Base-by-base conservation (phyloP, 176 grass and related monocot species). In the Pontederia paniculata region DNA sequence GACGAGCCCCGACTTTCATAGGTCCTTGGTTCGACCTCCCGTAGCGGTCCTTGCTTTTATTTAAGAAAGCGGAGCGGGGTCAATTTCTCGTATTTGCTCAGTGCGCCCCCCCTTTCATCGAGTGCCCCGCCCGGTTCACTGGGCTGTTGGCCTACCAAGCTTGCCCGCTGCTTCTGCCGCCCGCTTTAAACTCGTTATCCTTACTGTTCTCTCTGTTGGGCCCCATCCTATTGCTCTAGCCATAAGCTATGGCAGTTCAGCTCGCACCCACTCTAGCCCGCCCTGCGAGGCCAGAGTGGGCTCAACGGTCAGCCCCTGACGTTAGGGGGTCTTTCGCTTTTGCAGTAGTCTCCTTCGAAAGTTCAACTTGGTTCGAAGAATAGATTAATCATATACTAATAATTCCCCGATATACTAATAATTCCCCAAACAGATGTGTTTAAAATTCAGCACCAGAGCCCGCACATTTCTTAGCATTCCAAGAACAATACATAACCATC, bases 201-300 rank as follows among this genome's bases (percentile, higher is more conserved):
- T 48, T 0, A 63, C 43, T 48, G 60, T 45, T 63, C 25, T 63
- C 60, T 63, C 25, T 23, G 10, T 14, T 48, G 60, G 60, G 58
- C 58, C 37, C 13, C 16, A 44, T 62, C 58, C 21, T 62, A 45
- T 45, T 45, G 58, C 58, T 62, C 15, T 20, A 45, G 8, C 28
- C 58, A 42, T 43, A 43, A 44, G 50, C 50, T 16, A 53, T 53
- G 50, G 4, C 50, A 53, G 19, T 53, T 53, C 50, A 53, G 50
- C 50, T 53, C 50, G 12, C 50, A 53, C 50, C 50, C 50, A n/a
- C n/a, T n/a, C n/a, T n/a, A n/a, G 12, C 8, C 12, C 4, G 12
- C 50, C 8, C 50, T n/a, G 50, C 50, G 50, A 53, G 50, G 50
- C 50, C 50, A n/a, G 50, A 53, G 50, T 53, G 50, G 19, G 50